Evolutionary conservation across 805 yeast species (phyloP), one percentile per base, ranked within the genome.

Genomic region (Saccharomycopsis sp.): DNA sequence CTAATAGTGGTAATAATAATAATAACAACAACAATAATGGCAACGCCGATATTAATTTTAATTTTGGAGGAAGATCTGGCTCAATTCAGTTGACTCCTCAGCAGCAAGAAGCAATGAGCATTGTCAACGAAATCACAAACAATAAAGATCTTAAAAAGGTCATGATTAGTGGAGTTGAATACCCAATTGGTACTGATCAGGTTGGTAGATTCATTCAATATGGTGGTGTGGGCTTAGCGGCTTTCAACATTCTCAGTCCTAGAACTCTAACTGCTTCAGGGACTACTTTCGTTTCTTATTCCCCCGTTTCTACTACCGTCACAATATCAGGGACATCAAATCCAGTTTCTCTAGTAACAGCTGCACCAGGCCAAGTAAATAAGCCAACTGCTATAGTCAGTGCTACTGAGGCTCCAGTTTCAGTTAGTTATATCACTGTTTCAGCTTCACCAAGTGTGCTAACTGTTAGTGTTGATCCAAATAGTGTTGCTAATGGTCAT

Each of bases 181-280:
- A 32, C 14, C 38, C 48, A 5, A 23, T 44, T 14, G 40, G 40
- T n/a, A 32, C 27, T 9, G 49, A 41, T 24, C 27, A 38, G 2
- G 22, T 37, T 2, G 38, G 41, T 11, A 45, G 41, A 26, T 37
- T 45, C 17, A 16, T 39, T 27, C 44, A 43, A 17, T 40, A 40
- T 13, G 49, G 51, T 7, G 49, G 46, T 17, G 29, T 48, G 37
- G 49, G 49, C 6, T 33, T 47, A 27, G 51, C 47, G 5, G 51
- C 48, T n/a, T 44, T 47, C 22, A 47, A 47, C 32, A 37, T 47
- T 31, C 35, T 47, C 11, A 38, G 44, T 21, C 42, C 29, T n/a
- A 49, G 34, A 17, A 45, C 45, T 2, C 19, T 41, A 4, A 42
- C 46, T 17, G 39, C 29, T 8, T 20, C 37, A 17, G 51, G 42